Evolutionary conservation across 1,284 basidiomycete genomes (phyloP), one percentile per base, ranked within the genome.

Genomic region (Serendipita sp.): DNA sequence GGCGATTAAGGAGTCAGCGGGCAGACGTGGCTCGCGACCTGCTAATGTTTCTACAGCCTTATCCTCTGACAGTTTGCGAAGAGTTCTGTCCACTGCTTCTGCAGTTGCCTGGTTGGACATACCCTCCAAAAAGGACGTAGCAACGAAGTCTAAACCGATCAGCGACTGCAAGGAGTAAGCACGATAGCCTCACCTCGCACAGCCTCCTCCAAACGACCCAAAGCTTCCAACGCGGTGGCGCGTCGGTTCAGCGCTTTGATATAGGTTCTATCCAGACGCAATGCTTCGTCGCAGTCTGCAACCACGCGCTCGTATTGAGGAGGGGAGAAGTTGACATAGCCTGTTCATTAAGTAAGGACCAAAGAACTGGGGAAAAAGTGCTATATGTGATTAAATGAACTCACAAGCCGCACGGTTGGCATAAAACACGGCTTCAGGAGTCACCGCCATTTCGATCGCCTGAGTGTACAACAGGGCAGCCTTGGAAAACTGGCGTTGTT

Each of bases 331-430:
- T 97, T 94, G 74, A 94, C 84, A 75, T 94, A 97, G 74, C 90
- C 89, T 92, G 1, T 53, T 41, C 12, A 30, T 63, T 34, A 63
- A 61, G 22, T 44, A 44, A 29, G 34, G 60, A 60, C 65, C 17
- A 26, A 15, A 42, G 35, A 42, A 12, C 43, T 64, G 61, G 10
- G 32, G 30, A 38, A 41, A 5, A 13, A 41, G 13, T 13, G 38
- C 5, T 5, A 6, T 41, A 13, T 41, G 47, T 29, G 13, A 3
- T 41, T 62, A 32, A 75, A 34, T 3, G 22, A 71, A 32, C 85
- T 68, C 65, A 92, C 94, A 97, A 65, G 96, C 96, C 50, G 95
- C 95, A 64, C 96, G 87, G 76, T 99, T 99, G 73, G 90, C 92
- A 81, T 87, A 98, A 77, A 91, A 99, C 60, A 98, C 93, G 35